Base-by-base conservation (phyloP, 2,329 filamentous ascomycete species). In the Trichoderma cornu-damae region DNA sequence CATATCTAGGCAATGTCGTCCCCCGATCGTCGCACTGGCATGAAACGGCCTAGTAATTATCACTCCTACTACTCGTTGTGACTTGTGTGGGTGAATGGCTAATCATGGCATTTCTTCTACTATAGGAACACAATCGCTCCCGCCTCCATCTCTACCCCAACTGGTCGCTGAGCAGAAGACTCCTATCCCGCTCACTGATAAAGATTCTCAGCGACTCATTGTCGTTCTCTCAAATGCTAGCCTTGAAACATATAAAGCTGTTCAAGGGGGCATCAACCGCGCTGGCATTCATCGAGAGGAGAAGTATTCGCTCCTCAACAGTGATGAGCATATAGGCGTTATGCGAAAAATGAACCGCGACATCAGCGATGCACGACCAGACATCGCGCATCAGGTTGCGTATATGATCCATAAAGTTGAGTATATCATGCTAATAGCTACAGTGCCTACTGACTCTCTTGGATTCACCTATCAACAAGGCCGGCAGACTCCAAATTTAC, bases 331-430 rank as follows among this genome's bases (percentile, higher is more conserved):
- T 72, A 99, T 99, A 65, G 94, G 94, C 61, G 89, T 97, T 63
- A 96, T 99, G 91, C 88, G 94, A 69, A 99, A 97, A 80, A 97
- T 97, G 93, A 96, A 96, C 72, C 84, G 94, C 66, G 94, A 99
- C 72, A 97, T 99, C 64, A 96, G 92, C 72, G 94, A 99, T 75
- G 94, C 94, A 60, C 86, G 94, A 65, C 94, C 94, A 43, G 94
- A 99, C 74, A 99, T 99, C 68, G 96, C 94, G 44, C 94, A 99
- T 73, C 94, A 97, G 90, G 93, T 96, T 78, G 64, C 64, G 64
- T 64, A 65, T 65, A 62, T 66, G 59, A 61, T 59, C 55, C 57
- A 54, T 54, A 62, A 61, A 64, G 69, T 66, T 66, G 72, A 73
- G 77, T 75, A 71, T 72, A 76, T 75, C 72, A 74, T 76, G 73